Evolutionary conservation across 2,329 filamentous ascomycete species (phyloP).

Genomic region (Calycina herbarum): DNA sequence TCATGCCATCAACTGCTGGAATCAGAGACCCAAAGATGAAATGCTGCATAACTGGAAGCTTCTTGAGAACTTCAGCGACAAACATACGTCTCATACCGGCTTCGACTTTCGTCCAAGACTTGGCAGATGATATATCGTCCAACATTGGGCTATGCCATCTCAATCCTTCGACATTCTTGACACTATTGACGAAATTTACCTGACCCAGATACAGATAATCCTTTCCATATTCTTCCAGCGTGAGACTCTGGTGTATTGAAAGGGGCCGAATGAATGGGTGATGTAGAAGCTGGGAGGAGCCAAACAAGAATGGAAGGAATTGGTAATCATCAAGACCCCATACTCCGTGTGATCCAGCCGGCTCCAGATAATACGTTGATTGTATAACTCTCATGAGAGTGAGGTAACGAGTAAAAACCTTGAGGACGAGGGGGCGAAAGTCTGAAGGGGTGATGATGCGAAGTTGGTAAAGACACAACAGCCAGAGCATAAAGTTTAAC

Average conservation of each 20-base stretch:
- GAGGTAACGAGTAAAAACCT: constrained; percentile 81
- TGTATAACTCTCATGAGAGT: constrained; percentile 84
- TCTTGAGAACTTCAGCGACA: constrained; percentile 84
- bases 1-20: constrained; percentile 81
- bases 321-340: constrained; percentile 98
- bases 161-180: constrained; percentile 92
- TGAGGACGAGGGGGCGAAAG: constrained; percentile 73
- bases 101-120: constrained; percentile 90
- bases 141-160: constrained; percentile 98
- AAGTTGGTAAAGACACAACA: constrained; percentile 88
- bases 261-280: constrained; percentile 79
- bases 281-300: constrained; percentile 82
- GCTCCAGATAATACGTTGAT: constrained; percentile 92
- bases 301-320: constrained; percentile 93
- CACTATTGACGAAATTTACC: constrained; percentile 90
- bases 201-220: constrained; percentile 93
- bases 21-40: constrained; percentile 90
- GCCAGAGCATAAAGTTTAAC: constrained; percentile 94
- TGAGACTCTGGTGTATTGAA: constrained; percentile 83
- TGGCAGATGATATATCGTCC: constrained; percentile 91
- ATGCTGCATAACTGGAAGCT: constrained; percentile 97
- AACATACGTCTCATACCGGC: constrained; percentile 98
- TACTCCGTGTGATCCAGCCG: constrained; percentile 93
- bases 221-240: constrained; percentile 79
- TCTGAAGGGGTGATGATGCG: constrained; percentile 61